These are phyloP conservation scores for Xylaria telfairii DNA, from an alignment of 495 filamentous ascomycete genomes.

Conservation along the genomic window DNA sequence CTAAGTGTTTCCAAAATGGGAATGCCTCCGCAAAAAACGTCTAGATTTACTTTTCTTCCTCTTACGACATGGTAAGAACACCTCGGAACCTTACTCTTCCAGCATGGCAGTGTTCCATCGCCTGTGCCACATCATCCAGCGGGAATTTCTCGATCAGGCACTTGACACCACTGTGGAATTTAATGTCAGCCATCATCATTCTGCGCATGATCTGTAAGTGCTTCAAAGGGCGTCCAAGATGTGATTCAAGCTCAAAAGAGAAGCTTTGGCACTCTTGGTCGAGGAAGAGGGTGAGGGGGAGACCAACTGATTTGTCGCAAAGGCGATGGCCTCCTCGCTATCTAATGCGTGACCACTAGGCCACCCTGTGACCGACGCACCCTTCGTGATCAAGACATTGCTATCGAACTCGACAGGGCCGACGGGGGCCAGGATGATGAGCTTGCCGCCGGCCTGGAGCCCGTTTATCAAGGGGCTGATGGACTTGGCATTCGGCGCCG, in stretches of 20 bases:
- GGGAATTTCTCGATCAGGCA: constrained; percentile 70
- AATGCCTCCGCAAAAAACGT: background rate
- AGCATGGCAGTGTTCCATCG: constrained; percentile 53
- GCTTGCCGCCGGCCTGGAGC: constrained; percentile 62
- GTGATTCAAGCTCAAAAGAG: background rate
- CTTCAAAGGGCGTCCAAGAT: background rate
- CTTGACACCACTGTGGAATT: constrained; percentile 48
- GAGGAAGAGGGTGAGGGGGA: background rate
- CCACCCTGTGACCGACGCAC: constrained; percentile 64
- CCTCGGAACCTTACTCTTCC: constrained; percentile 57
- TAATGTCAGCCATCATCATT: background rate
- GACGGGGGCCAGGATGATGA: constrained; percentile 62
- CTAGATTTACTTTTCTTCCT: constrained; percentile 25
- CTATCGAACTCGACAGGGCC: constrained; percentile 62
- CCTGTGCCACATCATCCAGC: constrained; percentile 61
- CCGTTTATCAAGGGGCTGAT: constrained; percentile 63
- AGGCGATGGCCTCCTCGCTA: constrained; percentile 68
- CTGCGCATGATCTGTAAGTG: background rate
- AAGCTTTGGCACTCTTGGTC: background rate
- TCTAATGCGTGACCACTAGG: constrained; percentile 68
- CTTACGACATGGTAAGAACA: constrained; percentile 62
- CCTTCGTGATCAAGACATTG: constrained; percentile 52
- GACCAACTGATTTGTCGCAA: constrained; percentile 55
- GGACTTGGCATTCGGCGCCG: constrained; percentile 63
- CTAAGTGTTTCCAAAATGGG: background rate